Base-by-base conservation (phyloP, 1,284 basidiomycete genomes). In the Leccinum pachyderme region DNA sequence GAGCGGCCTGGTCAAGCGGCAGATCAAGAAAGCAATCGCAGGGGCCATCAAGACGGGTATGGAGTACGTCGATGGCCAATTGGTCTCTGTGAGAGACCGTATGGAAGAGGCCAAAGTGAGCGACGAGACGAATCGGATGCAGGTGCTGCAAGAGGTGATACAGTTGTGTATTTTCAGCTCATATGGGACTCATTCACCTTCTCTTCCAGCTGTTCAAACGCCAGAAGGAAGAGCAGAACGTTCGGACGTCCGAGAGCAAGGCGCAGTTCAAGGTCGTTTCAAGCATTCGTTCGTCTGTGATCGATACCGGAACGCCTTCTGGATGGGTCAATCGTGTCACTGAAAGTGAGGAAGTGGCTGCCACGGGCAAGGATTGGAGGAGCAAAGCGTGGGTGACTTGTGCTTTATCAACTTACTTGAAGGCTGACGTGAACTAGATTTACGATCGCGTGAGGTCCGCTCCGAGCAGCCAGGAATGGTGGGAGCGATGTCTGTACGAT, bases 11-110 rank as follows among this genome's bases (percentile, higher is more conserved):
- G 87, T 99, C 67, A 98, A 98, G 84, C 87, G 84, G 71, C 92
- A 95, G 70, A 86, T 99, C 62, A 79, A 89, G 74, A 91, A 88
- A 72, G 95, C 90, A 2, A 80, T 97, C 52, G 77, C 82, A 59
- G 86, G 84, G 57, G 88, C 86, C 7, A 85, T 98, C 59, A 81
- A 77, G 52, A 91, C 88, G 11, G 92, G 83, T 2, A 77, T 98
- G 58, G 93, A 94, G 72, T 91, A 93, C 66, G 77, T 91, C 35
- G 91, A 95, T 68, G 87, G 87, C 25, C 91, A 96, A 75, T 82
- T 98, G 25, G 87, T 91, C n/a, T 78, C 78, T 18, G 88, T 93
- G 29, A 77, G 87, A 18, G 86, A 91, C 62, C 77, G 84, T 35
- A 85, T 93, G 82, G 81, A 84, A 43, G 83, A 83, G 59, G 90